These are phyloP conservation scores for Ophiostoma ips DNA, from an alignment of 2,329 filamentous ascomycete species.

Conservation along the genomic window DNA sequence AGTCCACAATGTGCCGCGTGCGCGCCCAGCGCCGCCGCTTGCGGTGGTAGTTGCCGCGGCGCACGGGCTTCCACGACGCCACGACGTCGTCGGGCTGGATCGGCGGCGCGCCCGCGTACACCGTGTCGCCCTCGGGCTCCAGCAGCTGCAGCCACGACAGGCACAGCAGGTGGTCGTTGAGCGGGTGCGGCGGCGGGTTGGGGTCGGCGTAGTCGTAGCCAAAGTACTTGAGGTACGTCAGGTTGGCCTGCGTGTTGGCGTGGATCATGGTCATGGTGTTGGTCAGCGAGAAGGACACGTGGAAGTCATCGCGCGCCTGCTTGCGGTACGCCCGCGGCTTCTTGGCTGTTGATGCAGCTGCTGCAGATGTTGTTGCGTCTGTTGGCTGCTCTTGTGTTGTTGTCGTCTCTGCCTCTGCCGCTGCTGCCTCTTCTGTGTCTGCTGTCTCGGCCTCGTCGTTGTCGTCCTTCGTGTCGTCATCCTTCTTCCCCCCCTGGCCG, in stretches of 20 bases:
- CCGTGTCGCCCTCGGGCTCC: slow-evolving; percentile 57
- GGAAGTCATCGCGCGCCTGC: slow-evolving; percentile 32
- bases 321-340: slow-evolving; percentile 9
- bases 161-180: slow-evolving; percentile 66
- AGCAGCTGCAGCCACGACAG: slow-evolving; percentile 89
- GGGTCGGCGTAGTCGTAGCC: slow-evolving; percentile 61
- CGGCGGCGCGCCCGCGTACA: slow-evolving; percentile 55
- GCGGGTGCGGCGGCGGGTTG: slow-evolving; percentile 55
- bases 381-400: not conserved
- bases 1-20: slow-evolving; percentile 57
- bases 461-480: not conserved
- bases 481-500: not conserved
- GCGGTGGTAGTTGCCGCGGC: slow-evolving; percentile 72
- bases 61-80: slow-evolving; percentile 61
- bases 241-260: slow-evolving; percentile 71
- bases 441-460: not conserved
- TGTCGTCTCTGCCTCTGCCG: not conserved
- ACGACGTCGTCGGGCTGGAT: slow-evolving; percentile 46
- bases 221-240: slow-evolving; percentile 80
- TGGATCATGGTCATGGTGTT: slow-evolving; percentile 77
- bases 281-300: slow-evolving; percentile 50
- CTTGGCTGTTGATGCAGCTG: not conserved
- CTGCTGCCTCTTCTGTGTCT: not conserved
- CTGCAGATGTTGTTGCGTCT: not conserved
- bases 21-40: slow-evolving; percentile 76